Evolutionary conservation across 169 alveolate species (phyloP).

Genomic region (Toxoplasma gondii): DNA sequence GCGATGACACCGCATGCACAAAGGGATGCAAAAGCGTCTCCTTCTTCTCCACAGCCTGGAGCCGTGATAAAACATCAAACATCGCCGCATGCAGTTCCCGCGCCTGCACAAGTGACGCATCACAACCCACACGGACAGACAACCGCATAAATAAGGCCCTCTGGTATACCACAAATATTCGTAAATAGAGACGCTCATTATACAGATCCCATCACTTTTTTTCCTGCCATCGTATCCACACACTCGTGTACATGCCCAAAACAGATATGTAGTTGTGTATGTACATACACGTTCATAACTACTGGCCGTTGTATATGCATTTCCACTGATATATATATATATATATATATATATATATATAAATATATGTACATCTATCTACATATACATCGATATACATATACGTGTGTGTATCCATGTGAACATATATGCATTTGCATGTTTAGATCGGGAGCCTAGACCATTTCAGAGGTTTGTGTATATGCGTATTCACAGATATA

Average conservation of each 20-base stretch:
- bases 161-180: too few species aligned
- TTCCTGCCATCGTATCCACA: not conserved
- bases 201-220: too few species aligned
- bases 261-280: not conserved
- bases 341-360: too few species aligned
- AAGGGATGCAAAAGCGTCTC: not conserved
- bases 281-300: too few species aligned
- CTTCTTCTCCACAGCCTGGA: not conserved
- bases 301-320: too few species aligned
- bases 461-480: not conserved
- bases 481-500: not conserved
- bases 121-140: not conserved
- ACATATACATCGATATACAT: not conserved
- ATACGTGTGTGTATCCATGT: not conserved
- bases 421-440: not conserved
- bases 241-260: not conserved
- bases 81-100: not conserved
- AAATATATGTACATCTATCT: not conserved
- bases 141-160: too few species aligned
- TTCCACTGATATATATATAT: too few species aligned
- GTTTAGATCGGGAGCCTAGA: too few species aligned
- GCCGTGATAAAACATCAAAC: not conserved
- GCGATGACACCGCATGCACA: slow-evolving; percentile 32
- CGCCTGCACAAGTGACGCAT: slow-evolving; percentile 2
- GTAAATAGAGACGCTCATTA: too few species aligned